Base-by-base conservation (phyloP, 441 rosid species). In the Cnidoscolus chayamansa region DNA sequence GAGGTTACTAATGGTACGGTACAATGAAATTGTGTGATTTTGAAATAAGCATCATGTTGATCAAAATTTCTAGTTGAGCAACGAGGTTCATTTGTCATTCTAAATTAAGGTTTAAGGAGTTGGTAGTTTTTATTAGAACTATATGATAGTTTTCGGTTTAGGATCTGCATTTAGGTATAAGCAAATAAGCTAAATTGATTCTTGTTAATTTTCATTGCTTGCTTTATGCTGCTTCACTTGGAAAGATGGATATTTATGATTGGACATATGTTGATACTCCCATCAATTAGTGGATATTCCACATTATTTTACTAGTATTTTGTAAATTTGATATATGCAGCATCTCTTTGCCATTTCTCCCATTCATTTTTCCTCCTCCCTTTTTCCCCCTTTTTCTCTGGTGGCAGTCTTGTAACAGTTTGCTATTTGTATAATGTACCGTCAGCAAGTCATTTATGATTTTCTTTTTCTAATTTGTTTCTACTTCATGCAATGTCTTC, bases 401-500 rank as follows among this genome's bases (percentile, higher is more conserved):
- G 9, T 58, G 37, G 63, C 37, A 58, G 9, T 32, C 37, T 58
- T 30, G 63, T 12, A 4, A 6, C 11, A 4, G n/a, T 25, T 40
- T 3, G 45, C 45, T 58, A 30, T 30, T 58, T 58, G 40, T 25
- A 10, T 10, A 35, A 13, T 25, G 3, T 20, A 20, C 15, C 3
- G 35, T 30, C 20, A 5, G 25, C 10, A 55, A 7, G 48, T 10
- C 10, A 1, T 54, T 35, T 37, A n/a, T 3, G 9, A 53, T 8
- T 37, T 15, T 43, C 47, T 47, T 51, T 45, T 60, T 35, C 31
- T 60, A 35, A 65, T 10, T 31, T 68, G 50, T 68, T 72, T 63
- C 47, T 68, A 63, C 72, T 69, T 57, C 12, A 50, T 57, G 31
- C 68, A 37, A 72, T 76, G 15, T 70, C 60, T 79, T 48, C 86